A percentile compares a stretch with the other conserved stretches of the same genome.
phyloP scores from a whole-genome alignment of 495 filamentous ascomycete species.

The Aspergillus egyptiacus region DNA sequence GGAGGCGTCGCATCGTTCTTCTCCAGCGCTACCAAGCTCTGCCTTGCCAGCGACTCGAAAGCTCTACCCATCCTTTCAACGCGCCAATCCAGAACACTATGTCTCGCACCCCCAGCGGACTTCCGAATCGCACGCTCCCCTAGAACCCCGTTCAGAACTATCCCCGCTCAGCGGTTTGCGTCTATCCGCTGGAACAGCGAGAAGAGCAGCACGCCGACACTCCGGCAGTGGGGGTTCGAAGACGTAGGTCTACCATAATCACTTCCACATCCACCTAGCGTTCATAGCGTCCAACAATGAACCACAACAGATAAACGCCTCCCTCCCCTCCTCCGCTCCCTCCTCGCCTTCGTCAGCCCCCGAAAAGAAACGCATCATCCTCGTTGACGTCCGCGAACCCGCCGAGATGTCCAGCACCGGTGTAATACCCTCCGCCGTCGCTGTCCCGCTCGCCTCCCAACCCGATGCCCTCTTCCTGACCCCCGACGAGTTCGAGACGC shows the following conservation, averaged over 20 bases:
- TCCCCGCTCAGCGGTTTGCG: neutral
- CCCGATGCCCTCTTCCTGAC: conserved; percentile 73
- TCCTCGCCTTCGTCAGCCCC: conserved; percentile 16
- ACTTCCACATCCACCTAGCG: neutral
- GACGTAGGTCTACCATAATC: conserved; percentile 27
- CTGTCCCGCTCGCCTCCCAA: conserved; percentile 69
- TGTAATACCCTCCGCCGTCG: conserved; percentile 70
- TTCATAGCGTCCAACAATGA: neutral
- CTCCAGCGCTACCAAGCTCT: conserved; percentile 12
- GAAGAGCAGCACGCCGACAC: conserved; percentile 5
- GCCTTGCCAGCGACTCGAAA: conserved; percentile 3
- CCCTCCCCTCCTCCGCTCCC: conserved; percentile 24
- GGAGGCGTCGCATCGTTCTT: conserved; percentile 8
- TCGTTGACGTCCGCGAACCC: conserved; percentile 80
- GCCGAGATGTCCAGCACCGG: conserved; percentile 62
- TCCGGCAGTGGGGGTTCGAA: conserved; percentile 39
- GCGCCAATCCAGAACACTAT: conserved; percentile 12
- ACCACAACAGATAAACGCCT: conserved; percentile 33
- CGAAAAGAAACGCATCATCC: conserved; percentile 27
- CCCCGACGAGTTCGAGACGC: conserved; percentile 63
- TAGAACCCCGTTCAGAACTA: neutral
- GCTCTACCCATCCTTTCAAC: neutral
- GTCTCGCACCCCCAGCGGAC: conserved; percentile 12
- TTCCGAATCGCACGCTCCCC: conserved; percentile 10
- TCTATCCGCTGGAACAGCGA: conserved; percentile 24